Percentiles rank a stretch among this genome's conserved stretches.
These are phyloP conservation scores for Anthostomella pinea DNA, from an alignment of 2,329 filamentous ascomycete species.

Conservation along the genomic window DNA sequence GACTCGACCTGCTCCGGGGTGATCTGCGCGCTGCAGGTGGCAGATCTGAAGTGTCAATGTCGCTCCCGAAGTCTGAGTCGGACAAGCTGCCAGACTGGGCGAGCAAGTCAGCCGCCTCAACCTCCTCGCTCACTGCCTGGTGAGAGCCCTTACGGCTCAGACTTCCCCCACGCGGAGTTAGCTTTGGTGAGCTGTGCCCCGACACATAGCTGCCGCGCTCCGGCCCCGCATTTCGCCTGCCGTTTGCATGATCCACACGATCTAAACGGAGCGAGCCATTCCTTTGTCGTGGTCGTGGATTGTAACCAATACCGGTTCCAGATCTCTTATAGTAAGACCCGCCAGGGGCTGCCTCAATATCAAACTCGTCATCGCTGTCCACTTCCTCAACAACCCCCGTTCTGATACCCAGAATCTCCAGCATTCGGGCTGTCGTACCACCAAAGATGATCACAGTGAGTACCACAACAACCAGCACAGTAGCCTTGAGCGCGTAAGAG, in stretches of 20 bases:
- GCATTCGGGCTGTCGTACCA: conserved; percentile 93
- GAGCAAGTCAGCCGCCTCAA: conserved; percentile 57
- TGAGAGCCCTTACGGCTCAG: conserved; percentile 52
- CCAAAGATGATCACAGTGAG: conserved; percentile 98
- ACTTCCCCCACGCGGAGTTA: conserved; percentile 42
- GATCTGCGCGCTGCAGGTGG: conserved; percentile 56
- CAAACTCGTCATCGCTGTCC: conserved; percentile 97
- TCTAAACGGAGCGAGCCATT: conserved; percentile 60
- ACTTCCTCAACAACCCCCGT: conserved; percentile 96
- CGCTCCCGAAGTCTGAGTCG: conserved; percentile 60
- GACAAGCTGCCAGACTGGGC: conserved; percentile 44
- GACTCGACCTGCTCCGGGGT: conserved; percentile 39
- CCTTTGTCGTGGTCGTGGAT: conserved; percentile 62
- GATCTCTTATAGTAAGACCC: conserved; percentile 79
- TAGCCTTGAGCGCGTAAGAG: conserved; percentile 79
- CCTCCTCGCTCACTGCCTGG: conserved; percentile 39
- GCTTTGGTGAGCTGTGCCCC: conserved; percentile 48
- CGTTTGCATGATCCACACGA: conserved; percentile 41
- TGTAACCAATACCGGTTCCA: conserved; percentile 74
- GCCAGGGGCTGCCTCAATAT: conserved; percentile 75
- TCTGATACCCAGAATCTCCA: conserved; percentile 94
- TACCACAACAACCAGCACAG: conserved; percentile 95
- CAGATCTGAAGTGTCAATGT: conserved; percentile 65
- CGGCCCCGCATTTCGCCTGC: conserved; percentile 24
- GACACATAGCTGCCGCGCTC: conserved; percentile 50